Evolutionary conservation across 257 asterid species (phyloP).

Genomic region (Solanum appendiculatum): DNA sequence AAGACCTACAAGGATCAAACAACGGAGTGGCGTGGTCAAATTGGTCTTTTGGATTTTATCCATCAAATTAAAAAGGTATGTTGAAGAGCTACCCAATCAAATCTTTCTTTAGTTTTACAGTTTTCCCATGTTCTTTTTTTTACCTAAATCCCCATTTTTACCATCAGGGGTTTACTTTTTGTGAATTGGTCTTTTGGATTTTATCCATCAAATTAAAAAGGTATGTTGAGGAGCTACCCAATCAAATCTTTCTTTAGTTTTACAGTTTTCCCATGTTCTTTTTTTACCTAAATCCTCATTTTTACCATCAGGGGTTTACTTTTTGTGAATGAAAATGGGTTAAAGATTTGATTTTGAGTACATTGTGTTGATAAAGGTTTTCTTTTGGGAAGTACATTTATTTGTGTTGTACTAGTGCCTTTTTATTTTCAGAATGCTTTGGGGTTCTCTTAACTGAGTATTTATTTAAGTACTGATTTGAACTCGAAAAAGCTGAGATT

Average conservation of each 20-base stretch:
- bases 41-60: neutral
- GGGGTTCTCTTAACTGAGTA: neutral
- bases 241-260: neutral
- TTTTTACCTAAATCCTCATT: neutral
- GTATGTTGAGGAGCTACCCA: neutral
- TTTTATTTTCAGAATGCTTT: neutral
- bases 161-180: conserved; percentile 2
- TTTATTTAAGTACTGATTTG: neutral
- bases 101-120: neutral
- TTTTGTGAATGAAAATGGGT: neutral
- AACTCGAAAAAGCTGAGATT: neutral
- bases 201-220: neutral
- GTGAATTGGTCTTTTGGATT: neutral
- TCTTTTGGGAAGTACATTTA: neutral
- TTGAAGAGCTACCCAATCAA: neutral
- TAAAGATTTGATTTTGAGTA: conserved; percentile 8
- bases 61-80: neutral
- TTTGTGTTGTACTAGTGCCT: neutral
- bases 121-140: neutral
- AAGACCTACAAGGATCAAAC: neutral
- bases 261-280: neutral
- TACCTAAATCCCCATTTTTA: conserved; percentile 5
- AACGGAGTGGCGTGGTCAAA: neutral
- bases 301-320: conserved; percentile 8
- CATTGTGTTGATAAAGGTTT: neutral